A percentile compares a stretch with the other conserved stretches of the same genome.
Evolutionary conservation across 164 flowering plant species (phyloP).

Genomic region (Houttuynia cordata): DNA sequence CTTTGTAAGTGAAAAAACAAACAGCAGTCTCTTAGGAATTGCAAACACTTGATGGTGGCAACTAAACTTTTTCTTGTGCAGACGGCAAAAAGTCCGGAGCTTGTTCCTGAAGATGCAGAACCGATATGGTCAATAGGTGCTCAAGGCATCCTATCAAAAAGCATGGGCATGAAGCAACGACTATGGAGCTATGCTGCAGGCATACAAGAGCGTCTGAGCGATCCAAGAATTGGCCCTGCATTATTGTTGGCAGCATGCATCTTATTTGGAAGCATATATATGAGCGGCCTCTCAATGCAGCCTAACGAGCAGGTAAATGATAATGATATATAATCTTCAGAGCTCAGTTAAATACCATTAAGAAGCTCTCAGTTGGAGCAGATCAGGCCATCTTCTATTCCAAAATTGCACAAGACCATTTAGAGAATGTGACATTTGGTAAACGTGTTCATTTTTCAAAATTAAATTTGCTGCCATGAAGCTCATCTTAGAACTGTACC

Average conservation of each 20-base stretch:
- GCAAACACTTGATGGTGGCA: background rate
- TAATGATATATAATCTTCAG: background rate
- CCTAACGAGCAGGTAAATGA: constrained; percentile 20
- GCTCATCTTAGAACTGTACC: too few relatives aligned
- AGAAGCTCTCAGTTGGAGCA: too few relatives aligned
- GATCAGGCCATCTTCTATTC: too few relatives aligned
- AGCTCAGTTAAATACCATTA: too few relatives aligned
- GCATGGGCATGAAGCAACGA: constrained; percentile 36
- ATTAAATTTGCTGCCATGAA: too few relatives aligned
- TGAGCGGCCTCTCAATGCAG: constrained; percentile 28
- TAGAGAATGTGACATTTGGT: too few relatives aligned
- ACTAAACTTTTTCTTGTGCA: constrained; percentile 17
- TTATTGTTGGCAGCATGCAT: constrained; percentile 62
- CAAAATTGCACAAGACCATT: too few relatives aligned
- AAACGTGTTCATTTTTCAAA: too few relatives aligned
- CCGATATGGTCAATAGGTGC: constrained; percentile 47
- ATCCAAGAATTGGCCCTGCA: constrained; percentile 77
- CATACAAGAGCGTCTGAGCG: constrained; percentile 32
- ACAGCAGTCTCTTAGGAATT: background rate
- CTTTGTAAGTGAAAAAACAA: constrained; percentile 42
- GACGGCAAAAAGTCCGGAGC: constrained; percentile 66
- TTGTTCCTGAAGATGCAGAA: constrained; percentile 59
- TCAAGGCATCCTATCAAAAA: constrained; percentile 28
- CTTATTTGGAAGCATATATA: constrained; percentile 60
- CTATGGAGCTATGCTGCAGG: constrained; percentile 15